Conservation (phyloP, 805 yeast genomes). For the Candida maltosa region DNA sequence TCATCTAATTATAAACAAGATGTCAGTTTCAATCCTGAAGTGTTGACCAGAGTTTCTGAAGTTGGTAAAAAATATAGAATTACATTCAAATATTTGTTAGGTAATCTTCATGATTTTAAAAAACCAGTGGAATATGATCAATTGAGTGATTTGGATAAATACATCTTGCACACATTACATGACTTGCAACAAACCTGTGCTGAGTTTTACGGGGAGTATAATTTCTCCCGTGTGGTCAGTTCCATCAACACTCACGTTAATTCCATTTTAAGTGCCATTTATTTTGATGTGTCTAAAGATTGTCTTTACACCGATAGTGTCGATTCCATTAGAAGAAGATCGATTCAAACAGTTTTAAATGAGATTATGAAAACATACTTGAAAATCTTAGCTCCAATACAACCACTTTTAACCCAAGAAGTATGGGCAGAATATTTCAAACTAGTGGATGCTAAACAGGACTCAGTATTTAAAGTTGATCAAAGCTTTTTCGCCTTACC, state of each 20-base stretch:
- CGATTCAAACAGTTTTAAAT: conserved; percentile 64
- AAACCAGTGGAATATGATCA: conserved; percentile 34
- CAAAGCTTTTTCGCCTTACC: conserved; percentile 27
- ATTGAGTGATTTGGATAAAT: conserved; percentile 52
- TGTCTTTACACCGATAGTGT: conserved; percentile 68
- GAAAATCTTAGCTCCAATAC: conserved; percentile 72
- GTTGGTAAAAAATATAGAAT: conserved; percentile 77
- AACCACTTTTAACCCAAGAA: conserved; percentile 85
- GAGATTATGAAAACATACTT: conserved; percentile 59
- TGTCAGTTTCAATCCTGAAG: conserved; percentile 67
- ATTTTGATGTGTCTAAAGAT: conserved; percentile 86
- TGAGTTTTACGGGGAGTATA: conserved; percentile 50
- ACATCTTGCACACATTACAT: conserved; percentile 53
- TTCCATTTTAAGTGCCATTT: conserved; percentile 71
- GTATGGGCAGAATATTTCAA: conserved; percentile 65
- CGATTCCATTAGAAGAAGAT: conserved; percentile 47
- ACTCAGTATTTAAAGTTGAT: conserved; percentile 49
- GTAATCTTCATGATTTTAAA: conserved; percentile 57
- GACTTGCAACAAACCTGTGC: conserved; percentile 41
- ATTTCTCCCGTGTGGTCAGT: conserved; percentile 69
- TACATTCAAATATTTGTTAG: conserved; percentile 77
- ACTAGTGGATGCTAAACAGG: conserved; percentile 16
- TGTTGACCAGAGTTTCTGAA: conserved; percentile 74
- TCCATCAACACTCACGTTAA: conserved; percentile 70
- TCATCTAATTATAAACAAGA: conserved; percentile 84